Evolutionary conservation across 345 rosid genomes (phyloP).

Genomic region (Iberis pinnata): DNA sequence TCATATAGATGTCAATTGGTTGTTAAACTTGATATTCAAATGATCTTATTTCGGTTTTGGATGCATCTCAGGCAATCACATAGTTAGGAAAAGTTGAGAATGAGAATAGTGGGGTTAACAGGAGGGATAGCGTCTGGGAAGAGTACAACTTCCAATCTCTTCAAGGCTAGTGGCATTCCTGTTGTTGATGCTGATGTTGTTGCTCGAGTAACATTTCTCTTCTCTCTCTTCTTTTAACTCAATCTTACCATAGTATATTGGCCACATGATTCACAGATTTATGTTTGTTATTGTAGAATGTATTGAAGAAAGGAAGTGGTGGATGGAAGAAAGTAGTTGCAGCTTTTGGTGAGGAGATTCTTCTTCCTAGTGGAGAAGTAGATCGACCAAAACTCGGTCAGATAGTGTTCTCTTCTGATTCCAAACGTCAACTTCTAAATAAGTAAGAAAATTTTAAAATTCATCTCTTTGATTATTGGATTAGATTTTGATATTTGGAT

Average conservation of each 20-base stretch:
- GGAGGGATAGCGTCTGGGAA: constrained; percentile 94
- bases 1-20: no score
- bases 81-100: constrained; percentile 16
- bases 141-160: constrained; percentile 77
- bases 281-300: constrained; percentile 39
- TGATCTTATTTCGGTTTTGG: not conserved
- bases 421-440: constrained; percentile 74
- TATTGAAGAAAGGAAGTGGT: constrained; percentile 50
- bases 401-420: constrained; percentile 73
- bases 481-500: not conserved
- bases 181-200: constrained; percentile 76
- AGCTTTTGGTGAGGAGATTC: constrained; percentile 54
- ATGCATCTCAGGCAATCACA: not conserved
- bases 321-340: constrained; percentile 58
- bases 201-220: constrained; percentile 48
- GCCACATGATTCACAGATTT: no score
- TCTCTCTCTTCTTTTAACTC: not conserved
- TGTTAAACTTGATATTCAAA: no score
- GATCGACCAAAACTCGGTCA: constrained; percentile 70
- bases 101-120: constrained; percentile 79
- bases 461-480: not conserved
- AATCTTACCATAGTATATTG: no score
- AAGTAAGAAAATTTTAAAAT: constrained; percentile 28
- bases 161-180: constrained; percentile 61
- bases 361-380: constrained; percentile 50